Evolutionary conservation across 2,329 filamentous ascomycete species (phyloP).

Genomic region (Alternaria sp.): DNA sequence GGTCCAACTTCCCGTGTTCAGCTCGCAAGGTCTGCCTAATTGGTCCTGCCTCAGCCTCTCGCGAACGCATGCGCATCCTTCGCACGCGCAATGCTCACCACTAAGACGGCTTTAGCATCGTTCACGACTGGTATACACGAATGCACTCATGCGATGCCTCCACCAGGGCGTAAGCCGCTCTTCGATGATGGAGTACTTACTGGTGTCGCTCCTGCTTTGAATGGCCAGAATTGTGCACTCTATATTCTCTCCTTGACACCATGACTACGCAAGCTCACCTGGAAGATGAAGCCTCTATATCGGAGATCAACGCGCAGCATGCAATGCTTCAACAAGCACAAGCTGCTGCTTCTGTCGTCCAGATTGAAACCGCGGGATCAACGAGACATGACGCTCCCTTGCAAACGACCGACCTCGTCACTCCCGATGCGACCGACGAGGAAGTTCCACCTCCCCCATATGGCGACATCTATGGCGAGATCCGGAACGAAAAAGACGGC

Average conservation of each 20-base stretch:
- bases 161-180: background rate
- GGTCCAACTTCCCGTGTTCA: background rate
- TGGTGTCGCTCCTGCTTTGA: background rate
- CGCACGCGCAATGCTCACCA: background rate
- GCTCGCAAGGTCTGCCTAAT: constrained; percentile 1
- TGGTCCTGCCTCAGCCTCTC: background rate
- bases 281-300: constrained; percentile 17
- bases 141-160: background rate
- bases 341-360: constrained; percentile 24
- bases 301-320: constrained; percentile 27
- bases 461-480: constrained; percentile 41
- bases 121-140: background rate
- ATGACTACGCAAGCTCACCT: background rate
- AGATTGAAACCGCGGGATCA: constrained; percentile 18
- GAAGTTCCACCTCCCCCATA: constrained; percentile 39
- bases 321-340: constrained; percentile 40
- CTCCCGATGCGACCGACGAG: constrained; percentile 23
- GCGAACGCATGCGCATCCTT: background rate
- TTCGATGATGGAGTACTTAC: background rate
- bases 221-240: background rate
- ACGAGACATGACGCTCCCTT: constrained; percentile 21
- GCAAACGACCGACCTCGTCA: constrained; percentile 29
- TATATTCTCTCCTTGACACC: background rate
- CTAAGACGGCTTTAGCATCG: background rate
- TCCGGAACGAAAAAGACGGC: constrained; percentile 38